These are phyloP conservation scores for Crepidotus sp. DNA, from an alignment of 1,284 basidiomycete genomes.

Conservation along the genomic window DNA sequence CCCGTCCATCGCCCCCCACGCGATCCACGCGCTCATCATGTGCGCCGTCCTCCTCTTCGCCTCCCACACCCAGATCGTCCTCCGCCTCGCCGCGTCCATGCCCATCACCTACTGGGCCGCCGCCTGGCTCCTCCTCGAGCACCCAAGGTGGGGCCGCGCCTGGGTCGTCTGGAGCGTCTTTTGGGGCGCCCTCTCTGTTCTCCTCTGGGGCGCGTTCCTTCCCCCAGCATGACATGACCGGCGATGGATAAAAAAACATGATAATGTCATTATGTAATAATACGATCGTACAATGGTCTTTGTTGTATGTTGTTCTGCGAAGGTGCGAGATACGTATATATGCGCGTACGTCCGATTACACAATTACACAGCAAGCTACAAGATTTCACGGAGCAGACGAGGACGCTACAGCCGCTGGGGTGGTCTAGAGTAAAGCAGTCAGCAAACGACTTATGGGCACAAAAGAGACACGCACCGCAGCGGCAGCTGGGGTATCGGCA, in stretches of 20 bases:
- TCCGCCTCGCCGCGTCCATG: conserved; percentile 73
- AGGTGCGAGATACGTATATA: no score
- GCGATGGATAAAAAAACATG: conserved; percentile 1
- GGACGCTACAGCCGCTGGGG: conserved; percentile 4
- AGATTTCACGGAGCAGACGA: conserved; percentile 9
- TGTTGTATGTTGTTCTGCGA: background rate
- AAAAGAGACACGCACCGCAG: background rate
- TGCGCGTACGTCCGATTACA: no score
- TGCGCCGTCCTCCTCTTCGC: conserved; percentile 62
- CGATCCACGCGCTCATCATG: conserved; percentile 58
- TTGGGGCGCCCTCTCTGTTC: conserved; percentile 67
- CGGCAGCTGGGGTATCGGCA: background rate
- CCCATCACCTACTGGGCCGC: conserved; percentile 84
- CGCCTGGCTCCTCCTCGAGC: conserved; percentile 49
- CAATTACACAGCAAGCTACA: background rate
- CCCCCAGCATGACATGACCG: conserved; percentile 93
- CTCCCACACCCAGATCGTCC: conserved; percentile 86
- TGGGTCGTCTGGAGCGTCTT: conserved; percentile 70
- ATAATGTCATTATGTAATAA: conserved; percentile 2
- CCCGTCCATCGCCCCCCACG: conserved; percentile 48
- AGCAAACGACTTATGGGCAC: background rate
- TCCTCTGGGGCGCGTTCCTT: conserved; percentile 81
- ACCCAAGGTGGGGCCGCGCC: conserved; percentile 34
- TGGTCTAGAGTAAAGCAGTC: background rate
- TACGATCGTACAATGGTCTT: conserved; percentile 5